Conservation (phyloP, 192 early-diverging fungal species). For the Coemansia sp. region DNA sequence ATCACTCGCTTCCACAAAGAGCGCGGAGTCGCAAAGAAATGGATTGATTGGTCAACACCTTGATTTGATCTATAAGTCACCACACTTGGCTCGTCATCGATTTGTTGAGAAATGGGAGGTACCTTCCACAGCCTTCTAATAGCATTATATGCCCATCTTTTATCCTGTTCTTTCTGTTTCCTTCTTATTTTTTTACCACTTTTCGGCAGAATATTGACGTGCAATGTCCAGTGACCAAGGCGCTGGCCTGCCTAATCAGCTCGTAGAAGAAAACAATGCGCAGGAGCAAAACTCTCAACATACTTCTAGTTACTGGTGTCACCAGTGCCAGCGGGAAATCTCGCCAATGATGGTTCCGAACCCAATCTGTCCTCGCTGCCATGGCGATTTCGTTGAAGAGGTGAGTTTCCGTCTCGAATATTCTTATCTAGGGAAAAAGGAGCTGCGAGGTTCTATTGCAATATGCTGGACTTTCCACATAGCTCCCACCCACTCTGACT, state of each 20-base stretch:
- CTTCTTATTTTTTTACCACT: neutral
- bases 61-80: neutral
- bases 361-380: slow-evolving; percentile 77
- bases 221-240: slow-evolving; percentile 21
- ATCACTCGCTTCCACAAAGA: neutral
- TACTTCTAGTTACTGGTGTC: slow-evolving; percentile 59
- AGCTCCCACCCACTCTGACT: neutral
- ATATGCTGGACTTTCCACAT: neutral
- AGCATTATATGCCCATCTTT: slow-evolving; percentile 2
- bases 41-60: neutral
- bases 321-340: slow-evolving; percentile 63
- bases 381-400: slow-evolving; percentile 83
- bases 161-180: slow-evolving; percentile 6
- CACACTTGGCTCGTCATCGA: neutral
- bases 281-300: neutral
- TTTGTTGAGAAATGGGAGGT: neutral
- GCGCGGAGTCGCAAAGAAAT: neutral
- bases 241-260: slow-evolving; percentile 10
- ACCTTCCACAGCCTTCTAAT: slow-evolving; percentile 1
- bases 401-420: slow-evolving; percentile 39
- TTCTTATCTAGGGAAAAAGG: neutral
- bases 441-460: neutral
- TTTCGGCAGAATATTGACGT: slow-evolving; percentile 4
- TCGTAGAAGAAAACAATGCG: neutral
- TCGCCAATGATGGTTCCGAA: slow-evolving; percentile 68